Conservation (phyloP, 352 stramenopile species). For the Globisporangium cylindrosporum region DNA sequence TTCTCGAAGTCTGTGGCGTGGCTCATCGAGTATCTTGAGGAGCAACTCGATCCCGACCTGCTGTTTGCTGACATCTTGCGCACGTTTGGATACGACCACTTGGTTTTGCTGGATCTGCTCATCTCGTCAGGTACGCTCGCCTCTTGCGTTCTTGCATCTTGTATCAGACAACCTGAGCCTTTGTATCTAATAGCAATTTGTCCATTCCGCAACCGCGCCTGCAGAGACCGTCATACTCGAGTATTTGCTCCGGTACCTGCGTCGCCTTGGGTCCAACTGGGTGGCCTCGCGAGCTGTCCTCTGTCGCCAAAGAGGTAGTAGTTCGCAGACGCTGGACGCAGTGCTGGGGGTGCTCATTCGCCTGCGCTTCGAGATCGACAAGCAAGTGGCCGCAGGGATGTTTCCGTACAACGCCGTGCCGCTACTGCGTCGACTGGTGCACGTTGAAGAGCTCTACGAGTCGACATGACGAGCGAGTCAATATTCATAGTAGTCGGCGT, state of each 20-base stretch:
- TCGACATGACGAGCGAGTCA: conserved; percentile 2
- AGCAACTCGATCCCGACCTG: conserved; percentile 46
- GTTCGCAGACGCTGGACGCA: conserved; percentile 21
- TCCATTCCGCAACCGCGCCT: background rate
- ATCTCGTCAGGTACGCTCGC: conserved; percentile 54
- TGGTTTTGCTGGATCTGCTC: conserved; percentile 68
- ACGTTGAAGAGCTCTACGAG: conserved; percentile 57
- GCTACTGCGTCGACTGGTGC: conserved; percentile 45
- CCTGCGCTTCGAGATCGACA: conserved; percentile 57
- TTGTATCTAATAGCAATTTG: background rate
- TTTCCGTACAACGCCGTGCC: conserved; percentile 56
- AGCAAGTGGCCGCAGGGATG: conserved; percentile 32
- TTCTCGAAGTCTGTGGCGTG: background rate
- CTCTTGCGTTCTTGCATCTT: background rate
- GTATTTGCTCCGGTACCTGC: conserved; percentile 58
- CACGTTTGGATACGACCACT: conserved; percentile 49
- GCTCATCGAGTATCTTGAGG: conserved; percentile 14
- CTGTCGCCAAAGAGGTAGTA: background rate
- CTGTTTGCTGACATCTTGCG: conserved; percentile 57
- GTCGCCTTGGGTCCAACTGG: conserved; percentile 33
- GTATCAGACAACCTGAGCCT: background rate
- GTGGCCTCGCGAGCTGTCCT: conserved; percentile 23
- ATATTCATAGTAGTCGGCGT: background rate
- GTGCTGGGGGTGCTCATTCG: conserved; percentile 61
- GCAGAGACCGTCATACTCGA: conserved; percentile 68